A percentile compares a stretch with the other conserved stretches of the same genome.
These are phyloP conservation scores for Neofusicoccum sp. DNA, from an alignment of 2,329 filamentous ascomycete species.

Conservation along the genomic window DNA sequence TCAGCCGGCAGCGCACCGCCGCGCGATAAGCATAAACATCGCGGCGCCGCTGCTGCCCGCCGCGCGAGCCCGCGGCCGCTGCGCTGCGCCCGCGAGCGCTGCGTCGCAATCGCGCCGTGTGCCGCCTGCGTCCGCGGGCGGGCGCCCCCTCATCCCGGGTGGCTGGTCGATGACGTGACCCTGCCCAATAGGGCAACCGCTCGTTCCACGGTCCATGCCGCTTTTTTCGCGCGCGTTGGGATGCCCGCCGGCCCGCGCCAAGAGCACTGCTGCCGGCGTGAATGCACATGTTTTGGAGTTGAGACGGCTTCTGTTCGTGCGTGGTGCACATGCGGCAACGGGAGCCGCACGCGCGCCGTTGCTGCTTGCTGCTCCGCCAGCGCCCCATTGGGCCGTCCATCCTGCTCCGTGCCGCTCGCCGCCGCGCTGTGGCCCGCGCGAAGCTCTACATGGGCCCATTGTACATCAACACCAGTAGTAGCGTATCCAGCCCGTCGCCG, in stretches of 20 bases:
- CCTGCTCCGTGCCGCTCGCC: not conserved
- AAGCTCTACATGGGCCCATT: not conserved
- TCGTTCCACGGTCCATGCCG: not conserved
- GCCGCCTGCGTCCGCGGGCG: not conserved
- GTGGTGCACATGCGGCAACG: not conserved
- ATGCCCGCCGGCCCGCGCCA: no score
- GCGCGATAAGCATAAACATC: conserved; percentile 3
- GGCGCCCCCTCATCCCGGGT: conserved; percentile 5
- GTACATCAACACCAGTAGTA: not conserved
- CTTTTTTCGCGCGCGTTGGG: no score
- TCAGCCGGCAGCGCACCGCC: conserved; percentile 2
- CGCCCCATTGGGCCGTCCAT: not conserved
- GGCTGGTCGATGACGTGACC: conserved; percentile 8
- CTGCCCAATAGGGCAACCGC: conserved; percentile 4
- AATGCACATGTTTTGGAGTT: not conserved
- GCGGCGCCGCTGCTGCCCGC: no score
- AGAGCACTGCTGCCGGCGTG: no score
- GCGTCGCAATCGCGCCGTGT: not conserved
- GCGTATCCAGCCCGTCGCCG: not conserved
- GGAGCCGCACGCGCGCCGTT: not conserved
- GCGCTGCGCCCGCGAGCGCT: not conserved
- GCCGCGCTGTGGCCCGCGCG: not conserved
- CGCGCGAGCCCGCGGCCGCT: no score
- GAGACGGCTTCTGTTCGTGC: not conserved
- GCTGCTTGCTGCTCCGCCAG: not conserved